These are phyloP conservation scores for Simplicillium sp. DNA, from an alignment of 2,329 filamentous ascomycete species.

Conservation along the genomic window DNA sequence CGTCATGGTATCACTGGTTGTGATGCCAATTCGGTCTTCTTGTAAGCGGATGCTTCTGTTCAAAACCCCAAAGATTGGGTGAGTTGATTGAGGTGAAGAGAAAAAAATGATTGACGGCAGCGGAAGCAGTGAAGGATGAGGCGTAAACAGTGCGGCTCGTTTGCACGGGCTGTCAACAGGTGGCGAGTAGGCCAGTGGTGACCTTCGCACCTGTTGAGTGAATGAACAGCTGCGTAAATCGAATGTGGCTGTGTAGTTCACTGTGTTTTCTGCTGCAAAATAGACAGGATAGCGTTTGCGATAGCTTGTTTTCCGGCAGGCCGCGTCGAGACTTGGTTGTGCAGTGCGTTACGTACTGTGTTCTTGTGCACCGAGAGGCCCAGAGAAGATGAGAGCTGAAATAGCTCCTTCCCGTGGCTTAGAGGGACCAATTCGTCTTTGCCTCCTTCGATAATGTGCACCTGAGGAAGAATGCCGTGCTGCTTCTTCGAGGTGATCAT, in stretches of 20 bases:
- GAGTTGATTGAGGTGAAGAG: too few relatives aligned
- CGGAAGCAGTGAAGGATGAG: too few relatives aligned
- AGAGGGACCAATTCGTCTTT: constrained; percentile 50
- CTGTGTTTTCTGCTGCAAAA: constrained; percentile 6
- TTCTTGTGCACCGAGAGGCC: constrained; percentile 34
- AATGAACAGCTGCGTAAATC: too few relatives aligned
- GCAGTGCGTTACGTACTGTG: constrained; percentile 38
- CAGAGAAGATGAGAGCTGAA: constrained; percentile 36
- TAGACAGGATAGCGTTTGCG: constrained; percentile 28
- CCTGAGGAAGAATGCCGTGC: constrained; percentile 17
- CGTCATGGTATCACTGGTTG: background rate
- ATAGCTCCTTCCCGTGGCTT: constrained; percentile 35
- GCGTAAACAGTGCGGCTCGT: too few relatives aligned
- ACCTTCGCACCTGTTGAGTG: too few relatives aligned
- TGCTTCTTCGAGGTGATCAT: constrained; percentile 22
- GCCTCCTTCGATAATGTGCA: constrained; percentile 46
- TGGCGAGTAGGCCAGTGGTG: too few relatives aligned
- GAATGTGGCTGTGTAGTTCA: too few relatives aligned
- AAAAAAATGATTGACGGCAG: too few relatives aligned
- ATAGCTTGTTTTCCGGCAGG: constrained; percentile 33
- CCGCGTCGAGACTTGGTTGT: constrained; percentile 45
- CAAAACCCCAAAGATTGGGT: too few relatives aligned
- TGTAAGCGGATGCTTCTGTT: too few relatives aligned
- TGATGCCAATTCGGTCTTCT: too few relatives aligned
- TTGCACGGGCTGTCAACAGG: background rate